phyloP scores from a whole-genome alignment of 345 rosid genomes.

The Arabidopsis thaliana region DNA sequence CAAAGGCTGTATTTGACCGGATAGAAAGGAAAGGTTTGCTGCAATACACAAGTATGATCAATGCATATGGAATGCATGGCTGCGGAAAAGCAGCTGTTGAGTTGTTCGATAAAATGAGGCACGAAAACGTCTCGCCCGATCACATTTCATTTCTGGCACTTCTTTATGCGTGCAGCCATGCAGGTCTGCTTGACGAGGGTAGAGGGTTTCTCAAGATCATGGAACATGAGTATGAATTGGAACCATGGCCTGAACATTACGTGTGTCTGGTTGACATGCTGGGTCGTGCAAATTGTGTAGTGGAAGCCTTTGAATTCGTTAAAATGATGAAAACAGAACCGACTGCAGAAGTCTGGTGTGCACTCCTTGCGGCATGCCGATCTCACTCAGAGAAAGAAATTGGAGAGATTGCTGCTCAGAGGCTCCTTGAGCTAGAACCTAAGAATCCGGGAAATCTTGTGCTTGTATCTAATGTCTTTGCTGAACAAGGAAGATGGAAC shows the following conservation, averaged over 20 bases:
- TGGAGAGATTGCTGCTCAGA: conserved; percentile 70
- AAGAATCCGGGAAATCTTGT: conserved; percentile 81
- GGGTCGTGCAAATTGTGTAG: conserved; percentile 72
- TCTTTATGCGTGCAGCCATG: conserved; percentile 85
- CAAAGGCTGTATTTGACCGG: conserved; percentile 56
- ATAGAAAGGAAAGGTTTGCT: conserved; percentile 51
- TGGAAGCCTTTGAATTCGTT: conserved; percentile 75
- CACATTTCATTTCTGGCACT: conserved; percentile 77
- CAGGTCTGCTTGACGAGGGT: conserved; percentile 76
- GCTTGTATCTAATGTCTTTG: conserved; percentile 80
- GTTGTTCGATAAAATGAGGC: conserved; percentile 60
- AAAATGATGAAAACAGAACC: conserved; percentile 67
- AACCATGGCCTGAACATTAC: conserved; percentile 90
- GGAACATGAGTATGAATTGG: conserved; percentile 63
- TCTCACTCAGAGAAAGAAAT: conserved; percentile 70
- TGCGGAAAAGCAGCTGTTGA: conserved; percentile 66
- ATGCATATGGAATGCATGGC: conserved; percentile 88
- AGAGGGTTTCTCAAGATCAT: conserved; percentile 60
- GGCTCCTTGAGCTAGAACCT: conserved; percentile 61
- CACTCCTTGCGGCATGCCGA: conserved; percentile 78
- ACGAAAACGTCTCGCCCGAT: conserved; percentile 59
- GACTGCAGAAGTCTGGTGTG: conserved; percentile 87
- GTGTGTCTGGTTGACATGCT: conserved; percentile 86
- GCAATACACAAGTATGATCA: conserved; percentile 82
- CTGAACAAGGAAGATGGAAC: conserved; percentile 71